Conservation (phyloP, 768 basidiomycete genomes). For the Serendipita sp. region DNA sequence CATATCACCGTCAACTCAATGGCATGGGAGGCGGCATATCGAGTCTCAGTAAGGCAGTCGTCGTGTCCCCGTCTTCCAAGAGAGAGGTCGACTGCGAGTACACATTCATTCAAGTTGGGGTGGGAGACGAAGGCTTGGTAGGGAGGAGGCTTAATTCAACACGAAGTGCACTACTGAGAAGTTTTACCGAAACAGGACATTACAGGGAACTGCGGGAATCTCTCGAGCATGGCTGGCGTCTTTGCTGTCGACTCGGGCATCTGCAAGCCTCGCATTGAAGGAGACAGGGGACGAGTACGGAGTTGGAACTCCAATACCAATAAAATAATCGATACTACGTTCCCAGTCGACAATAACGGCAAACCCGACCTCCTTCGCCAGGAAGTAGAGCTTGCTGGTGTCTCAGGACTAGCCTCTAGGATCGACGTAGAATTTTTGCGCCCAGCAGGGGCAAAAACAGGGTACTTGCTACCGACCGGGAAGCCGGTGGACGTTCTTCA, state of each 20-base stretch:
- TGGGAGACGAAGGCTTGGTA: conserved; percentile 44
- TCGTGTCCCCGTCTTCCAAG: conserved; percentile 34
- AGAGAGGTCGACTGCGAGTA: conserved; percentile 47
- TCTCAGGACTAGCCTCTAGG: conserved; percentile 46
- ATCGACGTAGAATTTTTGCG: conserved; percentile 52
- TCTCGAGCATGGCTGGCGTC: conserved; percentile 56
- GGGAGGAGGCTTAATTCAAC: conserved; percentile 47
- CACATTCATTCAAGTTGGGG: conserved; percentile 44
- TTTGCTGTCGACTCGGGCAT: conserved; percentile 56
- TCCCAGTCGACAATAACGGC: conserved; percentile 30
- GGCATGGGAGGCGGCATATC: conserved; percentile 72
- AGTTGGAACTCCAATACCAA: conserved; percentile 59
- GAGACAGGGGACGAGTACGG: conserved; percentile 29
- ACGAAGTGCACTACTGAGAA: neutral
- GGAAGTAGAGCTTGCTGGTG: conserved; percentile 48
- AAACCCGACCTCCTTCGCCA: conserved; percentile 30
- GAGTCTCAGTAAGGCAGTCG: conserved; percentile 57
- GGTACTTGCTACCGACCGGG: conserved; percentile 50
- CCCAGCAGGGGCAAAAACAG: conserved; percentile 56
- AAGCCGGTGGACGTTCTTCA: conserved; percentile 31
- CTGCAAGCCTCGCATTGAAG: conserved; percentile 19
- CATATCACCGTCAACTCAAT: conserved; percentile 53
- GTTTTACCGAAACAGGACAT: no score
- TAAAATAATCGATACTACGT: conserved; percentile 53
- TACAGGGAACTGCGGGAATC: conserved; percentile 27